A percentile compares a stretch with the other conserved stretches of the same genome.
These are phyloP conservation scores for Durusdinium trenchii DNA, from an alignment of 73 alveolate genomes.

Conservation along the genomic window DNA sequence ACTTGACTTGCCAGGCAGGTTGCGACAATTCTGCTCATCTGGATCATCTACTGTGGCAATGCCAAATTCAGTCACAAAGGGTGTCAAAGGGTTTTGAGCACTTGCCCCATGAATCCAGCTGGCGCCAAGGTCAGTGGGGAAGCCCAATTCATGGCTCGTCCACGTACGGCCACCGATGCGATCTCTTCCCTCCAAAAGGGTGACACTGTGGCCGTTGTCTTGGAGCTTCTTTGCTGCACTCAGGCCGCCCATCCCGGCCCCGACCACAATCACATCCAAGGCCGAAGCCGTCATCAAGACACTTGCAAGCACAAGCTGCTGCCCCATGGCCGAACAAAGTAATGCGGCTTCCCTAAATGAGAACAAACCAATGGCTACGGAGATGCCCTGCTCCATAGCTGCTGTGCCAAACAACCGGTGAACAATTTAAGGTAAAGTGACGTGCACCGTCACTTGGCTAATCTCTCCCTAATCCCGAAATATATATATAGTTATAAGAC, in stretches of 20 bases:
- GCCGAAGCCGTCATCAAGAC: conserved; percentile 51
- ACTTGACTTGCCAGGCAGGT: background rate
- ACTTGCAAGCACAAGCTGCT: no score
- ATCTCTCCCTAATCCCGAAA: no score
- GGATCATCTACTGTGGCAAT: background rate
- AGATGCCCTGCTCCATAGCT: no score
- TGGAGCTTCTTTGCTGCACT: conserved; percentile 49
- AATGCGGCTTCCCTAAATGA: no score
- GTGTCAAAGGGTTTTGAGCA: conserved; percentile 39
- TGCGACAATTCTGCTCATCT: conserved; percentile 37
- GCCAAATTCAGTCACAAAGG: conserved; percentile 15
- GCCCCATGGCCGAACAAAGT: no score
- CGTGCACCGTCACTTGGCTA: no score
- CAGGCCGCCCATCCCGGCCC: conserved; percentile 78
- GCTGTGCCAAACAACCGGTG: no score
- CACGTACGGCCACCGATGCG: conserved; percentile 68
- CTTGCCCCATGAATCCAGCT: conserved; percentile 74
- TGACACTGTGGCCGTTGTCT: conserved; percentile 11
- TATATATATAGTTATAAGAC: no score
- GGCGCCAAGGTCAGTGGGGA: conserved; percentile 80
- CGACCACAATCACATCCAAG: conserved; percentile 60
- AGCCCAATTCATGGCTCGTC: conserved; percentile 21
- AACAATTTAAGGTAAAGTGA: no score
- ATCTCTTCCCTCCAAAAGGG: conserved; percentile 45
- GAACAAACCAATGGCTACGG: no score